These are phyloP conservation scores for Aechmea fasciata DNA, from an alignment of 176 grass and related monocot species.

Conservation along the genomic window DNA sequence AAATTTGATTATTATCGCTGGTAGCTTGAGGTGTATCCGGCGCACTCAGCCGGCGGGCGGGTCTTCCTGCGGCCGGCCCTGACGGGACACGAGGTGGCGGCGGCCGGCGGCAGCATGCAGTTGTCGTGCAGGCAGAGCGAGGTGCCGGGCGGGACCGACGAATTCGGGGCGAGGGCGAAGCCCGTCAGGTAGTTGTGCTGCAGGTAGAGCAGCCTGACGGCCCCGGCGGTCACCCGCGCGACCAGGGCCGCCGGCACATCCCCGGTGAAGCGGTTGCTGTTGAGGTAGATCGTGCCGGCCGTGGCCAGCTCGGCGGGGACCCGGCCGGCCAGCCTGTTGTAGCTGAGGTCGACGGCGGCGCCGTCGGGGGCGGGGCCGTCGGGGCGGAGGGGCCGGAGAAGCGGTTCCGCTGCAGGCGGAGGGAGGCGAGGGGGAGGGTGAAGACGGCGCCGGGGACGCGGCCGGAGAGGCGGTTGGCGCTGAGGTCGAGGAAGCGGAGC, in stretches of 20 bases:
- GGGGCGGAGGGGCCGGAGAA: slow-evolving; percentile 56
- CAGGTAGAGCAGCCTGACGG: slow-evolving; percentile 68
- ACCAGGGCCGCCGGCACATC: slow-evolving; percentile 38
- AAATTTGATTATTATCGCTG: too few species aligned
- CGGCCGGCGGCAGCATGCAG: slow-evolving; percentile 52
- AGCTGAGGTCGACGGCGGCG: slow-evolving; percentile 65
- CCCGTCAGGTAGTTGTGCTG: slow-evolving; percentile 73
- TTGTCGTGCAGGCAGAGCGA: slow-evolving; percentile 66
- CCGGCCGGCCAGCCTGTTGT: slow-evolving; percentile 49
- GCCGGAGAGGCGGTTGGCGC: slow-evolving; percentile 56
- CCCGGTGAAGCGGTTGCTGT: slow-evolving; percentile 52
- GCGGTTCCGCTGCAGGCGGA: slow-evolving; percentile 57
- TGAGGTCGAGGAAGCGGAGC: slow-evolving; percentile 70
- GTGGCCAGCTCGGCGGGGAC: slow-evolving; percentile 53
- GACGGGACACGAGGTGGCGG: slow-evolving; percentile 36
- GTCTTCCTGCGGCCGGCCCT: slow-evolving; percentile 47
- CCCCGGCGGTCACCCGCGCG: slow-evolving; percentile 34
- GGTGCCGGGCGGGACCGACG: slow-evolving; percentile 27
- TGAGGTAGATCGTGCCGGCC: slow-evolving; percentile 44
- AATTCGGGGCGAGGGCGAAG: slow-evolving; percentile 20
- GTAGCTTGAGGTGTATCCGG: background rate
- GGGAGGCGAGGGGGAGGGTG: slow-evolving; percentile 39
- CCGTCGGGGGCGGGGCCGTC: slow-evolving; percentile 28
- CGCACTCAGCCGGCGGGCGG: slow-evolving; percentile 49
- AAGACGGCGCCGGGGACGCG: slow-evolving; percentile 47